Evolutionary conservation across 306 rosid species (phyloP).

Genomic region (Castanea sativa): DNA sequence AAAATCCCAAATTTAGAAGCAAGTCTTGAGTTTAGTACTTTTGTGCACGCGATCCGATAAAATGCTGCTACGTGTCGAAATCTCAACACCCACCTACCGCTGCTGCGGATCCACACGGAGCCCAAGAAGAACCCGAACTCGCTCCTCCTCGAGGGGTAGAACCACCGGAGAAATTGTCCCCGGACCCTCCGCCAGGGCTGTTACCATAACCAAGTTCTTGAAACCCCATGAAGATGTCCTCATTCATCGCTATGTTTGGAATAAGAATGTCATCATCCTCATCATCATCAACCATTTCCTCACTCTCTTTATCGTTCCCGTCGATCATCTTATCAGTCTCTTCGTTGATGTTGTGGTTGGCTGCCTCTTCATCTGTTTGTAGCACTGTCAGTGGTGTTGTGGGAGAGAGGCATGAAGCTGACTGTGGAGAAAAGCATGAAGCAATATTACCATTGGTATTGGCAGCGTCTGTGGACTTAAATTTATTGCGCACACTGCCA

Average conservation of each 20-base stretch:
- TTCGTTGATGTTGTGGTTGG: not conserved
- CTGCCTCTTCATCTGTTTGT: constrained; percentile 15
- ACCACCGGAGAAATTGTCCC: not conserved
- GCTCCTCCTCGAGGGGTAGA: not conserved
- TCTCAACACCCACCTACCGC: constrained; percentile 13
- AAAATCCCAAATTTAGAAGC: not conserved
- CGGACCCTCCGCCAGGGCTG: not conserved
- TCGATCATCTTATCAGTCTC: not conserved
- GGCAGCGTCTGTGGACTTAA: not conserved
- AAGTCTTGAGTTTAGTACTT: too few species aligned
- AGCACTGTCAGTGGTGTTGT: constrained; percentile 11
- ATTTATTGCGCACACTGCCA: constrained; percentile 49
- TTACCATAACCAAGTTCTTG: constrained; percentile 14
- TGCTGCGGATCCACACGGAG: constrained; percentile 5
- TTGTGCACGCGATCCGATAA: too few species aligned
- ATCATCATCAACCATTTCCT: not conserved
- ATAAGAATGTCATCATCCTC: constrained; percentile 35
- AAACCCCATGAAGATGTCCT: constrained; percentile 35
- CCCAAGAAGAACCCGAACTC: constrained; percentile 19
- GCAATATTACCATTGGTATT: not conserved
- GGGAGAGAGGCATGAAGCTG: constrained; percentile 18
- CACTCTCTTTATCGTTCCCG: not conserved
- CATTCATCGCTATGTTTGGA: constrained; percentile 37
- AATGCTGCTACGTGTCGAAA: too few species aligned
- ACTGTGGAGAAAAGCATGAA: constrained; percentile 16